phyloP scores from a whole-genome alignment of 208 protist genomes.

The Acanthamoeba castellanii region DNA sequence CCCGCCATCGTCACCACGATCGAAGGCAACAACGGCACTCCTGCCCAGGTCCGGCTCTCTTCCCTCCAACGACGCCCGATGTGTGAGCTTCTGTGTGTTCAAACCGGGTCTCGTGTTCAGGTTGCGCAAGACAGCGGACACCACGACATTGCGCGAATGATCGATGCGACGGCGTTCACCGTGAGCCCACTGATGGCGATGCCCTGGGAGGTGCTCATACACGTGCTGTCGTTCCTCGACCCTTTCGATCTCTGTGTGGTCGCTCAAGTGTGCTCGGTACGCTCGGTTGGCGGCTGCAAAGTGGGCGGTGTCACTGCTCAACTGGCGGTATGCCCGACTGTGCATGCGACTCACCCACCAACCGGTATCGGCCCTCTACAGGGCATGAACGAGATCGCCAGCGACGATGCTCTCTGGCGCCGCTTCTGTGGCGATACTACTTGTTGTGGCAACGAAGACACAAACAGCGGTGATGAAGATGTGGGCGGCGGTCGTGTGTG shows the following conservation, averaged over 20 bases:
- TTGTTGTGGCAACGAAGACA: neutral
- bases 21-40: neutral
- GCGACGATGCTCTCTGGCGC: neutral
- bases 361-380: neutral
- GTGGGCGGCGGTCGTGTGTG: neutral
- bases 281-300: too few relatives aligned
- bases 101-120: neutral
- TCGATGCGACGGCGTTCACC: neutral
- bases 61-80: too few relatives aligned
- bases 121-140: neutral
- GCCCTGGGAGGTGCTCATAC: neutral
- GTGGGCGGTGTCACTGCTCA: too few relatives aligned
- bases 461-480: neutral
- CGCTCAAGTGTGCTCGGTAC: slow-evolving; percentile 18
- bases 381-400: neutral
- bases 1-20: neutral
- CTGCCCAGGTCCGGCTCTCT: neutral
- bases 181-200: neutral
- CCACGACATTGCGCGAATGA: neutral
- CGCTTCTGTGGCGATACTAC: neutral
- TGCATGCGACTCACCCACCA: too few relatives aligned
- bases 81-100: neutral
- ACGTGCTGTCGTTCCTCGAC: neutral
- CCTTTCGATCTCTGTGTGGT: neutral
- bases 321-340: too few relatives aligned